These are phyloP conservation scores for Fusarium nodosum DNA, from an alignment of 2,329 filamentous ascomycete species.

Conservation along the genomic window DNA sequence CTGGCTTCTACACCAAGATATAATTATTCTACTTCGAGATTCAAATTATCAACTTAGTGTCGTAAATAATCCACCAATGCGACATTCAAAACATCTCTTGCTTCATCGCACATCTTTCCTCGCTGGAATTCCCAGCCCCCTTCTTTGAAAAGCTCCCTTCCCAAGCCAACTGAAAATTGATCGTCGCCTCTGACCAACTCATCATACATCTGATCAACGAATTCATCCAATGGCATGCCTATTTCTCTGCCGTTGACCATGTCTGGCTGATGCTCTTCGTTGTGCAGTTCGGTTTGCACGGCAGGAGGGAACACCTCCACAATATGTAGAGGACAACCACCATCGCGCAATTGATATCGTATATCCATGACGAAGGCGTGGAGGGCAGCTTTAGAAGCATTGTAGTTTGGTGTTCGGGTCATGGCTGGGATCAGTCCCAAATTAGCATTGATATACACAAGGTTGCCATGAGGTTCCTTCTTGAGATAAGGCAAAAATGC, in stretches of 20 bases:
- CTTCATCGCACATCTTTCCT: slow-evolving; percentile 1
- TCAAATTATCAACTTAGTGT: too few species aligned
- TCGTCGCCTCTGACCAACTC: not conserved
- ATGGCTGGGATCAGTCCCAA: slow-evolving; percentile 1
- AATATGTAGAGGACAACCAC: not conserved
- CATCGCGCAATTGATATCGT: not conserved
- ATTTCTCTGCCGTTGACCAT: not conserved
- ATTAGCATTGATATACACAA: slow-evolving; percentile 1
- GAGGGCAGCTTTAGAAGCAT: slow-evolving; percentile 4
- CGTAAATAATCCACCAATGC: not conserved
- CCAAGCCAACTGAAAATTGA: not conserved
- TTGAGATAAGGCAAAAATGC: slow-evolving; percentile 1
- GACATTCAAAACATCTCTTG: not conserved
- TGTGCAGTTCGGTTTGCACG: slow-evolving; percentile 5
- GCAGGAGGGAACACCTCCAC: slow-evolving; percentile 7
- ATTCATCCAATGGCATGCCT: slow-evolving; percentile 3
- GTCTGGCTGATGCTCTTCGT: slow-evolving; percentile 7
- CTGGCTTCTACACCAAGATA: too few species aligned
- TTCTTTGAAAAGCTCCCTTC: slow-evolving; percentile 2
- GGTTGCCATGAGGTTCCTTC: not conserved
- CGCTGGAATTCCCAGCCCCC: slow-evolving; percentile 10
- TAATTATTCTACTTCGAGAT: too few species aligned
- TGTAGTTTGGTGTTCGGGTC: slow-evolving; percentile 8
- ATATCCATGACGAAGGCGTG: not conserved
- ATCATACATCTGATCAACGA: slow-evolving; percentile 6